Evolutionary conservation across 1,139 yeast species (phyloP), one percentile per base, ranked within the genome.

Genomic region (Nakaseomyces glabratus): DNA sequence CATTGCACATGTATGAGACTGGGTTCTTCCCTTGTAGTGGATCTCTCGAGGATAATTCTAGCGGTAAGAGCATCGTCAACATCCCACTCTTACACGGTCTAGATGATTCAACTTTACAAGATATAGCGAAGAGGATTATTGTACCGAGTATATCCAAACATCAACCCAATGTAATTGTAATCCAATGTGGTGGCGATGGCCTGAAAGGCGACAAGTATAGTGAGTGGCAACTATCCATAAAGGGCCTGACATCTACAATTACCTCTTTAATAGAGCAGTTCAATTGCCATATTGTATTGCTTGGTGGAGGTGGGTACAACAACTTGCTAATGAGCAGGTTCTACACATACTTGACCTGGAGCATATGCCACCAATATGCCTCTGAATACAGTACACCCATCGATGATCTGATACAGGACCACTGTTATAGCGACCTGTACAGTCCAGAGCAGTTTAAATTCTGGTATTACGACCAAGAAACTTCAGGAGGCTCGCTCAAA

Each of bases 1-100:
- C 86, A 0, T 46, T 80, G 2, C 93, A 82, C 53, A 53, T 84
- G 21, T 65, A 58, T 43, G 86, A 75, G 40, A 40, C 67, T 4
- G 90, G 86, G 0, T 80, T 82, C 49, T 82, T 68, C 45, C 93
- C 93, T 0, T 85, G 88, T 1, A 68, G 86, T 0, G 93, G 90
- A 0, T 52, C 44, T 20, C 45, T 52, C 1, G 44, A 52, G 3
- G 61, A 55, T n/a, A 47, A 57, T 3, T 67, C 68, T 0, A 40
- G 49, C n/a, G 71, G 68, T 0, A 52, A 50, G 24, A 60, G 57
- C 2, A 57, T 54, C 25, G 61, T 65, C 6, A 80, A 79, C 50
- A 55, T 80, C 2, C 88, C 88, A 0, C 57, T 76, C 14, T 55
- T 53, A 19, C 68, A 66, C 41, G 90, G 90, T 0, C 49, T 80